phyloP scores from a whole-genome alignment of 1,139 yeast genomes.

The Suhomyces maxii region DNA sequence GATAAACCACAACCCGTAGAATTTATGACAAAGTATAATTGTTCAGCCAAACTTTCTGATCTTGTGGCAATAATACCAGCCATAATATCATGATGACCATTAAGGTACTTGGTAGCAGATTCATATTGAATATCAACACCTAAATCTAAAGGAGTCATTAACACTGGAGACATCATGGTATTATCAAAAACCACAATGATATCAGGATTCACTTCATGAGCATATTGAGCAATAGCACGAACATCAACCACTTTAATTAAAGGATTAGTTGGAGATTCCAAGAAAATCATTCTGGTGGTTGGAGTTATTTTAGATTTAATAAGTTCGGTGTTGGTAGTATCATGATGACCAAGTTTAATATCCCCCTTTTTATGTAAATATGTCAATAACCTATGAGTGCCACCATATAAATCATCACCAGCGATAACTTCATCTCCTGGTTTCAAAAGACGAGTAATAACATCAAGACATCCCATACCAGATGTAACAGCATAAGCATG shows the following conservation, averaged over 20 bases:
- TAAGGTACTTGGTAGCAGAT: slow-evolving; percentile 86
- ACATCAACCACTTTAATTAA: slow-evolving; percentile 85
- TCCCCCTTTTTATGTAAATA: slow-evolving; percentile 69
- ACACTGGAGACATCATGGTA: slow-evolving; percentile 92
- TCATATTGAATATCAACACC: slow-evolving; percentile 92
- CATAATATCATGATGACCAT: slow-evolving; percentile 96
- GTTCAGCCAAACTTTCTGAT: slow-evolving; percentile 61
- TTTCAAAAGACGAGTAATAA: slow-evolving; percentile 66
- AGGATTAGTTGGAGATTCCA: slow-evolving; percentile 93
- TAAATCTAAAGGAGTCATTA: slow-evolving; percentile 79
- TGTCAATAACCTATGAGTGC: slow-evolving; percentile 81
- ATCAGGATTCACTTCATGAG: slow-evolving; percentile 67
- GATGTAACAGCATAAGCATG: slow-evolving; percentile 80
- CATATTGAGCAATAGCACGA: slow-evolving; percentile 59
- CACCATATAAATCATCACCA: slow-evolving; percentile 92
- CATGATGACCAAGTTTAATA: slow-evolving; percentile 71
- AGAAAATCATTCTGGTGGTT: slow-evolving; percentile 69
- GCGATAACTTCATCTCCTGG: slow-evolving; percentile 88
- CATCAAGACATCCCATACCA: slow-evolving; percentile 93
- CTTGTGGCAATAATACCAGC: slow-evolving; percentile 86
- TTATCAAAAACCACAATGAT: slow-evolving; percentile 84
- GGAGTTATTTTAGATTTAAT: slow-evolving; percentile 53
- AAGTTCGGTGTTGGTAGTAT: slow-evolving; percentile 69
- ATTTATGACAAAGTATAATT: slow-evolving; percentile 73
- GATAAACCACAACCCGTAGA: slow-evolving; percentile 89